Base-by-base conservation (phyloP, 495 filamentous ascomycete species). In the Emericellopsis terricola region DNA sequence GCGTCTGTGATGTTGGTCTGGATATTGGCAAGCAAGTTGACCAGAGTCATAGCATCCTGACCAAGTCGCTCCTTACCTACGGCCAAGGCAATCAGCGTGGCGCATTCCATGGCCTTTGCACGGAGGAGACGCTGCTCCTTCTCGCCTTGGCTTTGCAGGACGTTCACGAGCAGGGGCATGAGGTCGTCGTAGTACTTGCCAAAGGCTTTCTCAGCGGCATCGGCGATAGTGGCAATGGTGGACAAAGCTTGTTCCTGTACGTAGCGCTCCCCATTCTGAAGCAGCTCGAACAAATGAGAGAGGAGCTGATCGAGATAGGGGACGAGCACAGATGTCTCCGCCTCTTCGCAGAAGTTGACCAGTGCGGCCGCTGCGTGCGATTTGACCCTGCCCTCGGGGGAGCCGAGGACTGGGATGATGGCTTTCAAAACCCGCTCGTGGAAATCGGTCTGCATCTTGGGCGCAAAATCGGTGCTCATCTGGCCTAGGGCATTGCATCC, bases 401-500 rank as follows among this genome's bases (percentile, higher is more conserved):
- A 86, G 44, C 84, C 68, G 10, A 99, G 69, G 1, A 96, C 91
- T 3, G 86, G 86, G 37, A 96, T 84, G 30, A 99, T 92, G 41
- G 81, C 81, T 35, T 71, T 78, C 30, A 99, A 63, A 2, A 94
- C 83, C 26, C 74, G 61, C 29, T 76, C 66, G 46, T 91, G 86
- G 54, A 87, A 92, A 45, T 94, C 87, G 44, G 86, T 78, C 52
- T 99, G 91, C 91, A 99, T 96, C 9, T 81, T 93, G 2, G 85
- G 87, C 19, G 91, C 89, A 51, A 99, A 99, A 53, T 99, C 91
- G 8, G 91, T 99, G 55, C 91, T 96, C 91, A 99, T 99, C 53
- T 99, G 91, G 10, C 91, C 91, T 16, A 99, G 63, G n/a, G 91
- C 91, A 50, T 99, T 96, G 60, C 91, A 99, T 23, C 86, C 91